These are phyloP conservation scores for Pelomyxa schiedti DNA, from an alignment of 78 protist genomes.

Conservation along the genomic window DNA sequence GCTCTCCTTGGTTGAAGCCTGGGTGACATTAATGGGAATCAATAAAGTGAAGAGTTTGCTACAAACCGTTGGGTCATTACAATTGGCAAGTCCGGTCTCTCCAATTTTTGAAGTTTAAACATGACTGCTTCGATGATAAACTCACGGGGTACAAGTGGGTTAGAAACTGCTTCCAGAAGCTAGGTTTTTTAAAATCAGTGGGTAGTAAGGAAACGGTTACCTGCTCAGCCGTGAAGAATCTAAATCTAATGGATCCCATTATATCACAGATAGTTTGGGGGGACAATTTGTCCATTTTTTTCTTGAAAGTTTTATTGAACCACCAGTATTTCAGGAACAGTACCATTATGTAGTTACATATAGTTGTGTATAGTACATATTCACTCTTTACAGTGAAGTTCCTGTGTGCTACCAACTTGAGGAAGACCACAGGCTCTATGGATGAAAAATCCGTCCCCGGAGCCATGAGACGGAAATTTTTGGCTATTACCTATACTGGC, in stretches of 20 bases:
- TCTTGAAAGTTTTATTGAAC: not conserved
- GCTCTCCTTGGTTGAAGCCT: slow-evolving; percentile 32
- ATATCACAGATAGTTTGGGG: not conserved
- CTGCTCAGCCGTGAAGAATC: not conserved
- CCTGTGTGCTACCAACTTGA: slow-evolving; percentile 16
- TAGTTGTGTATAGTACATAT: slow-evolving; percentile 22
- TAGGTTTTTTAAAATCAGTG: slow-evolving; percentile 8
- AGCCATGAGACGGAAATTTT: slow-evolving; percentile 33
- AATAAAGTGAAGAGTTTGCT: not conserved
- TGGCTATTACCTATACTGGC: slow-evolving; percentile 21
- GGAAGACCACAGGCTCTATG: slow-evolving; percentile 15
- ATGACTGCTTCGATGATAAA: not conserved
- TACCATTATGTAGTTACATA: slow-evolving; percentile 8
- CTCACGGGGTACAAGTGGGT: not conserved
- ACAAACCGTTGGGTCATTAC: not conserved
- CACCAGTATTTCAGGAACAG: not conserved
- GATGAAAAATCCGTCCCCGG: slow-evolving; percentile 9
- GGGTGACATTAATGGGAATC: not conserved
- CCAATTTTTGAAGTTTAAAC: not conserved
- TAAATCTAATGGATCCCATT: not conserved
- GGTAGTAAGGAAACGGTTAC: not conserved
- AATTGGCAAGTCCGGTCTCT: not conserved
- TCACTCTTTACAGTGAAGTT: slow-evolving; percentile 35
- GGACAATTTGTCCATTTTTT: not conserved
- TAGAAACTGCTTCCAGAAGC: not conserved